Base-by-base conservation (phyloP, 257 asterid species). In the Fraxinus quadrangulata region DNA sequence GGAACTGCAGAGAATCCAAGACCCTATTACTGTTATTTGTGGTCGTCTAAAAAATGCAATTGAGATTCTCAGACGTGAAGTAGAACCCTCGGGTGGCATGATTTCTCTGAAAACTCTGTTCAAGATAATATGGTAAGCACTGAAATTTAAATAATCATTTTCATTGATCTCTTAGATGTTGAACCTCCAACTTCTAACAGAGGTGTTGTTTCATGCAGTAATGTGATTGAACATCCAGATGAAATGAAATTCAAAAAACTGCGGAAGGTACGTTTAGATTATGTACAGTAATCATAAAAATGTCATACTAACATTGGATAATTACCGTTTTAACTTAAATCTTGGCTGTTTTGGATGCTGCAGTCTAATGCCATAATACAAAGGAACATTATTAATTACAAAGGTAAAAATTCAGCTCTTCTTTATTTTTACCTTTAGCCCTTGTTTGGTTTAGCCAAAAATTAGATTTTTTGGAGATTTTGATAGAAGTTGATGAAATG, bases 281-380 rank as follows among this genome's bases (percentile, higher is more conserved):
- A 17, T 73, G 0, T 14, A 14, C 54, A 3, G 13, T 67, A 21
- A 1, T 67, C 6, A 30, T 77, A 21, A 23, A 10, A 8, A 63
- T 21, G 10, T 63, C 7, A 2, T 8, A 10, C 9, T 63, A 2
- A 67, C 33, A 33, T 71, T 16, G 24, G 36, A 76, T 19, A 9
- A 19, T 45, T 42, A 14, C 24, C 51, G 28, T 8, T 33, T 63
- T 73, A 40, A 70, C 65, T 63, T 72, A 76, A 54, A 39, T 74
- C 54, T 65, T 82, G 75, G 68, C 37, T 79, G 56, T 71, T 73
- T 79, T 40, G 72, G 70, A 73, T 79, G 78, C 37, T 83, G 81
- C 97, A 93, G 99, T 90, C 90, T 54, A 95, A 95, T 86, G 88
- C 92, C 56, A 73, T 81, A 51, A 89, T 93, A 73, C 96, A 92